Conservation (phyloP, 2,329 filamentous ascomycete species). For the Rhynchosporium agropyri region DNA sequence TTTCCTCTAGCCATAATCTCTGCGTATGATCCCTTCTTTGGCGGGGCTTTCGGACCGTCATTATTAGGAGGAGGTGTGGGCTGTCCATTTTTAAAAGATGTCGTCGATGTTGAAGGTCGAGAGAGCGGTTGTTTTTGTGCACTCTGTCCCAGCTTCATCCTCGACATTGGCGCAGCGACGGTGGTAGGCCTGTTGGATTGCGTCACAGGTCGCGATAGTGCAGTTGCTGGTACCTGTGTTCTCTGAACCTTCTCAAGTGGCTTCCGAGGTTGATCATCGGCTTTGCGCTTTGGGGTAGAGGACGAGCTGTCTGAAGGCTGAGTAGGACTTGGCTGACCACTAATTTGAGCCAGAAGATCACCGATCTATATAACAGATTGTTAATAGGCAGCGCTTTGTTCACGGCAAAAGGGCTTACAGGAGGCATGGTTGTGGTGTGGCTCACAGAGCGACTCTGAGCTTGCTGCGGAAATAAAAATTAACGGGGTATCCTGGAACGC, state of each 20-base stretch:
- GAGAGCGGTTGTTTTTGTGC: constrained; percentile 1
- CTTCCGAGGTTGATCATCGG: constrained; percentile 52
- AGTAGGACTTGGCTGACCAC: constrained; percentile 51
- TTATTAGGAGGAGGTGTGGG: constrained; percentile 33
- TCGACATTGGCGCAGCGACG: constrained; percentile 32
- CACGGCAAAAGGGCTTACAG: constrained; percentile 7
- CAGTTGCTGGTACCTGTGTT: constrained; percentile 34
- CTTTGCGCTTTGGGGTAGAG: constrained; percentile 57
- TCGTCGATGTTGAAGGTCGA: constrained; percentile 8
- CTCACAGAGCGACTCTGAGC: background rate
- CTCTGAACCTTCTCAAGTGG: constrained; percentile 50
- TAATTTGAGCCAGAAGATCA: constrained; percentile 64
- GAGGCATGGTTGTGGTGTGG: constrained; percentile 18
- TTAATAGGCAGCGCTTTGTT: background rate
- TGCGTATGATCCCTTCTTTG: constrained; percentile 74
- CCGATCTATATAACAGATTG: constrained; percentile 48
- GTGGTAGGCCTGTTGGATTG: constrained; percentile 26
- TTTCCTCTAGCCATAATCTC: constrained; percentile 75
- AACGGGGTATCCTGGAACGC: constrained; percentile 5
- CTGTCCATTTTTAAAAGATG: constrained; percentile 35
- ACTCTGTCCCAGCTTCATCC: constrained; percentile 28
- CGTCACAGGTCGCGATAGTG: constrained; percentile 31
- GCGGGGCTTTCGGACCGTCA: constrained; percentile 44
- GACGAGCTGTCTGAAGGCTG: constrained; percentile 41
- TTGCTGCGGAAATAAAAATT: background rate